Conservation (phyloP, 345 rosid species). For the Streptanthus diversifolius region DNA sequence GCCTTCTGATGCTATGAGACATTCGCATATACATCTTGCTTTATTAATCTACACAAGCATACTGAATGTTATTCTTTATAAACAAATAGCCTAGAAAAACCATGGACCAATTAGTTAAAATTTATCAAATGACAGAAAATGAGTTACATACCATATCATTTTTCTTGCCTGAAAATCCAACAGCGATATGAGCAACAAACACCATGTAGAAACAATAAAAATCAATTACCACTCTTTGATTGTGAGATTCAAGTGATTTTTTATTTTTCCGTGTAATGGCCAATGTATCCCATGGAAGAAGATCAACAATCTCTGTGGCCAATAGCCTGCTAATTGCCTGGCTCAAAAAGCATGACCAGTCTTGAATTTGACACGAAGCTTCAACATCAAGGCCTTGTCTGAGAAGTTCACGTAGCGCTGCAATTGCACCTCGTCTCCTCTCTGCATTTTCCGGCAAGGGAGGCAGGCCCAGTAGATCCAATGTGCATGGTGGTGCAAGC, state of each 20-base stretch:
- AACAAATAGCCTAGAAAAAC: not conserved
- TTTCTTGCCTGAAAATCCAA: slow-evolving; percentile 82
- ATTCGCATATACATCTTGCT: slow-evolving; percentile 73
- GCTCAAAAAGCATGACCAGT: slow-evolving; percentile 78
- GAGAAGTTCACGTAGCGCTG: slow-evolving; percentile 82
- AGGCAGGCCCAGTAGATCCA: slow-evolving; percentile 87
- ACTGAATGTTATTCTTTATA: slow-evolving; percentile 21
- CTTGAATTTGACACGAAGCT: slow-evolving; percentile 76
- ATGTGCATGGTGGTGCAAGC: slow-evolving; percentile 98
- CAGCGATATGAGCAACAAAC: slow-evolving; percentile 77
- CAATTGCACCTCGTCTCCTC: slow-evolving; percentile 81
- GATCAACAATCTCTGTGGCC: slow-evolving; percentile 86
- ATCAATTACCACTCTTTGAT: slow-evolving; percentile 84
- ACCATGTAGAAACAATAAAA: slow-evolving; percentile 70
- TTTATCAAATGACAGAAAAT: slow-evolving; percentile 18
- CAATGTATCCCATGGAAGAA: slow-evolving; percentile 84
- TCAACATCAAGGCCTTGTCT: slow-evolving; percentile 94
- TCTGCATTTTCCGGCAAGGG: slow-evolving; percentile 76
- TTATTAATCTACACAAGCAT: slow-evolving; percentile 58
- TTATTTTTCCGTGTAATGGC: slow-evolving; percentile 71
- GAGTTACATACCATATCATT: slow-evolving; percentile 56
- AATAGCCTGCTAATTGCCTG: slow-evolving; percentile 71
- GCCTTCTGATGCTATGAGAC: slow-evolving; percentile 81
- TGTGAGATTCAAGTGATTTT: slow-evolving; percentile 91
- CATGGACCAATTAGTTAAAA: slow-evolving; percentile 8